Evolutionary conservation across 805 yeast species (phyloP), one percentile per base, ranked within the genome.

Genomic region (Clavispora fructus): DNA sequence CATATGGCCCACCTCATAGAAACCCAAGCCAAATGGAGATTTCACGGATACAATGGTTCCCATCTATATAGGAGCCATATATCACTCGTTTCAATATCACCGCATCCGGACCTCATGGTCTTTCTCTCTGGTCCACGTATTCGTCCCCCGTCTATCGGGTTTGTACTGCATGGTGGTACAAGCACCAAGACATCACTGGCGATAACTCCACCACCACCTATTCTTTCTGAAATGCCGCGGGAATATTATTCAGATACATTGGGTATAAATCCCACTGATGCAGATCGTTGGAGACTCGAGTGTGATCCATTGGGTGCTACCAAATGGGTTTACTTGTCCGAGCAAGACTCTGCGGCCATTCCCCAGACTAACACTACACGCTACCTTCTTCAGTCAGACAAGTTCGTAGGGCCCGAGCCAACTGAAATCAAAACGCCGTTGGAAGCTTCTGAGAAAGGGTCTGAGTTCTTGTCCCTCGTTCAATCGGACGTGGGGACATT

Each of bases 401-500:
- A 60, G 27, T 71, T 72, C 44, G 58, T 58, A 13, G 49, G 63
- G 1, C 77, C 77, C 4, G 57, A 69, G 0, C 73, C 77, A 0
- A 56, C 55, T 1, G 73, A 76, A 14, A 64, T 64, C 3, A 61
- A 56, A 7, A 71, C 75, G 0, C 79, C 88, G 0, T 62, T 64
- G 30, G 82, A 83, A 39, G 79, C 95, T 4, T 85, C 91, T 1
- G 63, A 73, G 37, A 83, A 86, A 52, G 94, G 92, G 17, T 92
- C 91, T 3, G 71, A 76, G 1, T 90, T 87, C 58, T 78, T 87
- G 44, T 59, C 76, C 27, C 60, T 72, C 7, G 57, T 92, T n/a
- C 98, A 94, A 61, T 74, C 77, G 25, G 64, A 69, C 1, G 78
- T 83, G n/a, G 99, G 99, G 0, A 80, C 82, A 7, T 87, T 92